Evolutionary conservation across 176 grass and related monocot species (phyloP).

Genomic region (Paspalum vaginatum): DNA sequence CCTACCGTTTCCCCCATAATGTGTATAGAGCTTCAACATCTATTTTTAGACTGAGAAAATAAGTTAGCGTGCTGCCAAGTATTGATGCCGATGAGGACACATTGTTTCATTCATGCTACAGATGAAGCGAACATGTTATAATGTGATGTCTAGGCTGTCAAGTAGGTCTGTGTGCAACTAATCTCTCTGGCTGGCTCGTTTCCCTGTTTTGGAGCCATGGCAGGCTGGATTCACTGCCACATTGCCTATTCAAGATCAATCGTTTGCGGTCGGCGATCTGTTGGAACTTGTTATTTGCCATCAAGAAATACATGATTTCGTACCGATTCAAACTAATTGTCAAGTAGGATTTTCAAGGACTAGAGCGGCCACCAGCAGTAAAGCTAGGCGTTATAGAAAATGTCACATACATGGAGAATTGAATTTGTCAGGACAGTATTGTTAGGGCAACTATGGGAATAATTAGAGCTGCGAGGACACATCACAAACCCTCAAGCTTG

Average conservation of each 20-base stretch:
- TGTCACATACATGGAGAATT: not conserved
- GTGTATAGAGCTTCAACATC: not conserved
- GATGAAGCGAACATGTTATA: not conserved
- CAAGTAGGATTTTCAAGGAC: not conserved
- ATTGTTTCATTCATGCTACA: constrained; percentile 8
- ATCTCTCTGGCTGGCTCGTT: not conserved
- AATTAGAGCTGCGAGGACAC: not conserved
- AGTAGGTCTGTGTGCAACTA: not conserved
- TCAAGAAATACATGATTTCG: not conserved
- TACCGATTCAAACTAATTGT: not conserved
- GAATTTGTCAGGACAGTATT: constrained; percentile 1
- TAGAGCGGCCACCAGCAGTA: not conserved
- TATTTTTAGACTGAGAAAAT: constrained; percentile 11
- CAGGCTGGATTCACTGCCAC: not conserved
- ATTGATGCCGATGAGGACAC: not conserved
- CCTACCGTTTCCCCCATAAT: not conserved
- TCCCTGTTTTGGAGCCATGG: not conserved
- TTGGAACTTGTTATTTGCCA: not conserved
- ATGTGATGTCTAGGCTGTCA: not conserved
- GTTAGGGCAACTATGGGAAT: not conserved
- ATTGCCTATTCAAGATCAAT: not conserved
- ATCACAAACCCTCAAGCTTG: not conserved
- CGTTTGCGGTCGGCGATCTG: not conserved
- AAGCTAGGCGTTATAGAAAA: not conserved
- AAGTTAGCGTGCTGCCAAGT: not conserved